Evolutionary conservation across 176 grass and related monocot species (phyloP), one percentile per base, ranked within the genome.

Genomic region (Raddia guianensis): DNA sequence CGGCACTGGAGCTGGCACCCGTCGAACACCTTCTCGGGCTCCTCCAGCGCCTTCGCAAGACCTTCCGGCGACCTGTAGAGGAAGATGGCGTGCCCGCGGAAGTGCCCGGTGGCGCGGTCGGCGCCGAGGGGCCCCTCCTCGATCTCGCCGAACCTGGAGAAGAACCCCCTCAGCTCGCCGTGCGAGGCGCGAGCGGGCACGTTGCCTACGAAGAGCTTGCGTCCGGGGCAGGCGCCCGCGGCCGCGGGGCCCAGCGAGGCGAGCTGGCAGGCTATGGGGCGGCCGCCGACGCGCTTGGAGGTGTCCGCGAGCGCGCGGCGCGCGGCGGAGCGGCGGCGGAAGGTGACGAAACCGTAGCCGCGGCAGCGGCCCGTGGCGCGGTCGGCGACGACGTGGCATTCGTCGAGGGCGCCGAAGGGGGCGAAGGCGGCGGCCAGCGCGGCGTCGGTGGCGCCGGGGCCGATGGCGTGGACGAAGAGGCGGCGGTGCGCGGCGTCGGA

Each of bases 301-400:
- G 88, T 53, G 53, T 89, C 91, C 0, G 74, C 62, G 65, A 93
- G 81, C n/a, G 83, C 88, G 59, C 76, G 74, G 64, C 72, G 75
- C 57, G 70, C 60, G 6, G 81, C 85, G 18, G 82, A 70, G 44
- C 82, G 78, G 27, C 73, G 69, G 70, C 83, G 53, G 66, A 86
- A 91, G 13, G 84, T 88, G 60, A 94, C 80, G 70, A 97, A 97
- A 42, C 91, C 94, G 18, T 90, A 97, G 6, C 87, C 91, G 14
- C 89, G 84, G 53, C 85, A 90, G 19, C 56, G 82, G n/a, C 89
- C 82, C 0, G 84, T 84, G 75, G 59, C 71, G 27, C 77, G 57
- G 65, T 93, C 86, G 27, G 65, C 72, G 10, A 93, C 83, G 48
- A 70, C 86, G 50, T 85, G 76, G 76, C 85, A 89, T 52, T 88